phyloP scores from a whole-genome alignment of 345 rosid species.

The Anacardium occidentale region DNA sequence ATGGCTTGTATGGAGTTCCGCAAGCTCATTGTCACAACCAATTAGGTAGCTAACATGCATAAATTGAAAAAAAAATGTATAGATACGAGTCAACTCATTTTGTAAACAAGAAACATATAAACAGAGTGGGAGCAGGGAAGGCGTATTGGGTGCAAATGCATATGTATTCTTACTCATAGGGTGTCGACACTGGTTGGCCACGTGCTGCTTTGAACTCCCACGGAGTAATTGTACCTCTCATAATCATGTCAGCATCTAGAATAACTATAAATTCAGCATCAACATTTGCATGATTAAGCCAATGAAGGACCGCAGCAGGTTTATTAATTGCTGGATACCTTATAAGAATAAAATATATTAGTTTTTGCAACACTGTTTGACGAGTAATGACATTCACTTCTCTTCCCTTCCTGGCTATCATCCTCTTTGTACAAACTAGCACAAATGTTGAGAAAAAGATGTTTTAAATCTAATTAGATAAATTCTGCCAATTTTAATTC shows the following conservation, averaged over 20 bases:
- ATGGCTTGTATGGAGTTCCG: slow-evolving; percentile 83
- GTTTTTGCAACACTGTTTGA: neutral
- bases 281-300: slow-evolving; percentile 87
- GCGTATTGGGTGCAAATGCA: slow-evolving; percentile 3
- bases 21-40: slow-evolving; percentile 94
- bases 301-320: slow-evolving; percentile 96
- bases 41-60: slow-evolving; percentile 71
- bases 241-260: slow-evolving; percentile 97
- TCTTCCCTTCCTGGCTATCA: neutral
- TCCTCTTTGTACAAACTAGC: neutral
- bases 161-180: slow-evolving; percentile 69
- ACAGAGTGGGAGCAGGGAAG: neutral
- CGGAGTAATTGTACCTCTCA: slow-evolving; percentile 95
- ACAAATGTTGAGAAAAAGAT: neutral
- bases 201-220: slow-evolving; percentile 93
- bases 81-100: neutral
- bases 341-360: slow-evolving; percentile 26
- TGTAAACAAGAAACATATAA: neutral
- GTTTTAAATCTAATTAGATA: neutral
- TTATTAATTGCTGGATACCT: slow-evolving; percentile 99
- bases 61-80: slow-evolving; percentile 4
- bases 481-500: neutral
- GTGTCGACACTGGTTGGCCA: slow-evolving; percentile 97
- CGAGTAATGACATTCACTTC: neutral
- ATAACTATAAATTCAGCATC: slow-evolving; percentile 94